A percentile compares a stretch with the other conserved stretches of the same genome.
phyloP scores from a whole-genome alignment of 2,329 filamentous ascomycete species.

The Sporothrix humicola region DNA sequence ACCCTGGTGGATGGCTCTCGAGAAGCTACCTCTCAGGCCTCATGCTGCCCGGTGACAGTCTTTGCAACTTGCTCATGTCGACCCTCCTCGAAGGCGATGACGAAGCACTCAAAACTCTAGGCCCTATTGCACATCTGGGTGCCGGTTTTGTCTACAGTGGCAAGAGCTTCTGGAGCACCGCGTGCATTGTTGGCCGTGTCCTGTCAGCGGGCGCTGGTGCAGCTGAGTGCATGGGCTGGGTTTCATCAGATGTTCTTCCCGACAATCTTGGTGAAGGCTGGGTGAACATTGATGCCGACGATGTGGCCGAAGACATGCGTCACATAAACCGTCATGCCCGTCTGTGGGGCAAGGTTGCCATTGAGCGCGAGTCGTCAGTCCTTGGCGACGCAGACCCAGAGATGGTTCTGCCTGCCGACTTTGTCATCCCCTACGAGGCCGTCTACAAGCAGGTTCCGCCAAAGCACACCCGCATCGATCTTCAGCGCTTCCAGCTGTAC shows the following conservation, averaged over 20 bases:
- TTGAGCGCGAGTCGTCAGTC: slow-evolving; percentile 66
- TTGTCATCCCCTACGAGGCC: slow-evolving; percentile 65
- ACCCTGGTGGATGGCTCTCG: slow-evolving; percentile 68
- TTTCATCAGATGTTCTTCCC: slow-evolving; percentile 65
- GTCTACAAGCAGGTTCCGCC: slow-evolving; percentile 57
- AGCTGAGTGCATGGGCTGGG: slow-evolving; percentile 71
- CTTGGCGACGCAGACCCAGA: slow-evolving; percentile 62
- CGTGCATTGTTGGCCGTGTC: slow-evolving; percentile 68
- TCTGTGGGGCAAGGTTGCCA: slow-evolving; percentile 63
- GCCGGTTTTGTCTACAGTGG: slow-evolving; percentile 67
- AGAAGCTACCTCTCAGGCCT: slow-evolving; percentile 71
- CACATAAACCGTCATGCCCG: slow-evolving; percentile 49
- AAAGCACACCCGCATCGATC: slow-evolving; percentile 52
- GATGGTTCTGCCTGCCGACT: slow-evolving; percentile 64
- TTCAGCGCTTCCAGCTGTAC: slow-evolving; percentile 59
- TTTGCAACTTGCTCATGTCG: slow-evolving; percentile 69
- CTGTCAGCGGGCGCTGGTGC: slow-evolving; percentile 66
- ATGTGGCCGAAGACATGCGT: slow-evolving; percentile 50
- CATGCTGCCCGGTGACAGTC: slow-evolving; percentile 66
- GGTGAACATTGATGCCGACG: slow-evolving; percentile 63
- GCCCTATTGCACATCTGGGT: slow-evolving; percentile 66
- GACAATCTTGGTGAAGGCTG: slow-evolving; percentile 60
- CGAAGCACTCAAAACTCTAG: slow-evolving; percentile 63
- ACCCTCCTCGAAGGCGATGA: slow-evolving; percentile 68
- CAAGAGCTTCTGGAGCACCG: slow-evolving; percentile 73